A percentile compares a stretch with the other conserved stretches of the same genome.
phyloP scores from a whole-genome alignment of 2,329 filamentous ascomycete genomes.

The Venturia carpophila region DNA sequence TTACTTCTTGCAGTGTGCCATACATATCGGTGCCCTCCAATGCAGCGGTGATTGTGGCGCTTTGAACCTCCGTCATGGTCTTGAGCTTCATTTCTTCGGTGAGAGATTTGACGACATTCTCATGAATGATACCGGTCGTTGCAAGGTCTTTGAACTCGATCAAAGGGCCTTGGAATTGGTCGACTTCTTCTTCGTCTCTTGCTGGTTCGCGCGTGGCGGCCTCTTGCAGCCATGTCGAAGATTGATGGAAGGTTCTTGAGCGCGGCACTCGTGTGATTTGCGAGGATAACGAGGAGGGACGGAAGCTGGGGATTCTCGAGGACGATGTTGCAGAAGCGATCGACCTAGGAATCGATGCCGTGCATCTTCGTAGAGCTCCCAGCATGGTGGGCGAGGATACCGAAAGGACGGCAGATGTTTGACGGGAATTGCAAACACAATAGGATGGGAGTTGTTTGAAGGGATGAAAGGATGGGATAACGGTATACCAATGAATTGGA shows the following conservation, averaged over 20 bases:
- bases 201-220: constrained; percentile 1
- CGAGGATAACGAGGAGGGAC: neutral
- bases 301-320: constrained; percentile 19
- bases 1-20: constrained; percentile 28
- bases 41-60: constrained; percentile 70
- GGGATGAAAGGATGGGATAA: neutral
- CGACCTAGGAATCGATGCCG: constrained; percentile 31
- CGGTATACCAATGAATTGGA: neutral
- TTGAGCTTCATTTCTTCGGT: constrained; percentile 65
- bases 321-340: constrained; percentile 25
- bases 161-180: constrained; percentile 25
- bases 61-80: constrained; percentile 88
- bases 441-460: neutral
- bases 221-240: constrained; percentile 13
- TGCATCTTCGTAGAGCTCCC: constrained; percentile 34
- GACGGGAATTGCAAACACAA: neutral
- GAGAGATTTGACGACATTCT: constrained; percentile 59
- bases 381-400: constrained; percentile 36
- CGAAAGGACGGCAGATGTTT: neutral
- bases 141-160: constrained; percentile 40
- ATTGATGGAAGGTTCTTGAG: constrained; percentile 3
- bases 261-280: neutral
- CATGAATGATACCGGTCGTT: constrained; percentile 48
- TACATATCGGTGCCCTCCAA: constrained; percentile 77
- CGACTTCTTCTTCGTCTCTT: constrained; percentile 14